Conservation (phyloP, 2,329 filamentous ascomycete species). For the Ambrosiella beaveri region DNA sequence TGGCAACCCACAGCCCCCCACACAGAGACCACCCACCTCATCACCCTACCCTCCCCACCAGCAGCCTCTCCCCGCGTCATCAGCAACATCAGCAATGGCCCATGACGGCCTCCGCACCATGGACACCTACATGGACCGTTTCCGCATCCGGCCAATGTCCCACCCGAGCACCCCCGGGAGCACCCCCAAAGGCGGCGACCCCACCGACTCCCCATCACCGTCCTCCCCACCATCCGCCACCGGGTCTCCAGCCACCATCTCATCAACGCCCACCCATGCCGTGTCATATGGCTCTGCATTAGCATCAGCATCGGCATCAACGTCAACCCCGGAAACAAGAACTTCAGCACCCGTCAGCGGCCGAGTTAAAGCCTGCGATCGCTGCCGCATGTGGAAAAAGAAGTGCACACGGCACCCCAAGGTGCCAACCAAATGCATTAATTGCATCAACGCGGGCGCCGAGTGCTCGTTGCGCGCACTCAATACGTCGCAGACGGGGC, state of each 20-base stretch:
- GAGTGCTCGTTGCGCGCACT: slow-evolving; percentile 7
- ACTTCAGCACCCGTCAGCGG: neutral
- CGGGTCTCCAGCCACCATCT: neutral
- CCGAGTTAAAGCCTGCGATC: slow-evolving; percentile 8
- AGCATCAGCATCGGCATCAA: neutral
- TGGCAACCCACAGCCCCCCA: neutral
- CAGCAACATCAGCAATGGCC: neutral
- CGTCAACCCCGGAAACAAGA: neutral
- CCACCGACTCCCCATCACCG: neutral
- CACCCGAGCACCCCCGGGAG: slow-evolving; percentile 5
- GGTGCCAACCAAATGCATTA: slow-evolving; percentile 5
- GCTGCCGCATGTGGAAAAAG: slow-evolving; percentile 8
- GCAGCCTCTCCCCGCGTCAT: neutral
- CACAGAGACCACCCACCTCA: neutral
- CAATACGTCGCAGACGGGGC: slow-evolving; percentile 5
- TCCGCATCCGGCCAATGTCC: slow-evolving; percentile 6
- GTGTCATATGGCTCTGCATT: neutral
- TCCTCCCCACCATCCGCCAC: neutral
- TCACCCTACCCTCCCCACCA: neutral
- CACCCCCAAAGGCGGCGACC: neutral
- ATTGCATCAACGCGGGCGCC: slow-evolving; percentile 9
- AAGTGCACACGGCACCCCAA: slow-evolving; percentile 8
- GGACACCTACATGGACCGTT: slow-evolving; percentile 8
- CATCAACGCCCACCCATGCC: neutral
- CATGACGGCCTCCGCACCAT: neutral